Conservation (phyloP, 257 asterid species). For the Solanum chiquidenum region DNA sequence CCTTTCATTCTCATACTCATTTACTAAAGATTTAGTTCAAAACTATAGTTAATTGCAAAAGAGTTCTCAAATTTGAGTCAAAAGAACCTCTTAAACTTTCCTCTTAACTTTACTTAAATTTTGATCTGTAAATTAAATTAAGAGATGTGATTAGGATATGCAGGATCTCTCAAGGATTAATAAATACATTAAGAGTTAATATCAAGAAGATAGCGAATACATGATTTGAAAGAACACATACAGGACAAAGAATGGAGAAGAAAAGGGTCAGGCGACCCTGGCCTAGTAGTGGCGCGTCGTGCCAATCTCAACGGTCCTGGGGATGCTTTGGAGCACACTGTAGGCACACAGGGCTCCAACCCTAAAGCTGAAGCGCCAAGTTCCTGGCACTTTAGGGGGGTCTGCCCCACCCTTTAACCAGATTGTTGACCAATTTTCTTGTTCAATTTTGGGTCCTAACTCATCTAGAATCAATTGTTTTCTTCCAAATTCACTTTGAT, state of each 20-base stretch:
- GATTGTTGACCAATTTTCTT: too few species aligned
- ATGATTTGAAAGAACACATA: too few species aligned
- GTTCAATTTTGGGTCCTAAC: neutral
- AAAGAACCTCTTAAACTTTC: neutral
- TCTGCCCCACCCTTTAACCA: neutral
- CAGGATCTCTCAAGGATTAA: too few species aligned
- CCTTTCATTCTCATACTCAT: neutral
- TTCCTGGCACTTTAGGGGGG: fast-evolving
- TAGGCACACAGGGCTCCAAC: neutral
- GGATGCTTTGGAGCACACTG: neutral
- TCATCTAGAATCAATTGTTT: neutral
- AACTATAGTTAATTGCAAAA: too few species aligned
- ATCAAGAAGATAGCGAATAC: neutral
- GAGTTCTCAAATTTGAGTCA: neutral
- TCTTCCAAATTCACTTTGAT: neutral
- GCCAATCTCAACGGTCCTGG: neutral
- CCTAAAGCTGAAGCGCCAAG: neutral
- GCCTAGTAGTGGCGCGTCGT: fast-evolving
- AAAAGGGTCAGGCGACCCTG: neutral
- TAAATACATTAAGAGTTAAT: too few species aligned
- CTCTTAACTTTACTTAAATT: neutral
- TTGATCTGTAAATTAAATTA: too few species aligned
- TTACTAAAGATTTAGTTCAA: neutral
- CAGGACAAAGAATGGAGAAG: neutral
- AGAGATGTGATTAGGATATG: neutral